Evolutionary conservation across 2,329 filamentous ascomycete genomes (phyloP).

Genomic region (Trichoderma aggressivum): DNA sequence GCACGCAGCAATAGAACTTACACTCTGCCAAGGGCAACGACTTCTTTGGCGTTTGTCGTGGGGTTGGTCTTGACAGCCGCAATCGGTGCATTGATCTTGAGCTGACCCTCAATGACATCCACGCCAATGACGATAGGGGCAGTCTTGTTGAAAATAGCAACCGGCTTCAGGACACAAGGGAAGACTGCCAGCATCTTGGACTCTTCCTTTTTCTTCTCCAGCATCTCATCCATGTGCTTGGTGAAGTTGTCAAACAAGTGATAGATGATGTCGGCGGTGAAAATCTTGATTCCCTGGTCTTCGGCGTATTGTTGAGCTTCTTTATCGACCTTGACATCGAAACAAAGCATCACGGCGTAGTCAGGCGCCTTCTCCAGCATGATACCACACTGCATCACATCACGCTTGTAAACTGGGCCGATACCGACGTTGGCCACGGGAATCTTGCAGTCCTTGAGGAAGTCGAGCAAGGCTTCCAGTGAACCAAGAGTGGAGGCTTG

Average conservation of each 20-base stretch:
- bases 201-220: slow-evolving; percentile 93
- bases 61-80: slow-evolving; percentile 80
- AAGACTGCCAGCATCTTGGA: slow-evolving; percentile 94
- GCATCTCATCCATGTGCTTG: slow-evolving; percentile 83
- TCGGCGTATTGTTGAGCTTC: slow-evolving; percentile 89
- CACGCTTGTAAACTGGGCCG: slow-evolving; percentile 95
- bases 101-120: slow-evolving; percentile 86
- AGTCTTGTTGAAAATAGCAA: slow-evolving; percentile 98
- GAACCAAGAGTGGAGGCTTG: slow-evolving; percentile 97
- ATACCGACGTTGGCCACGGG: slow-evolving; percentile 97
- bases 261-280: slow-evolving; percentile 98
- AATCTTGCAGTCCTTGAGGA: slow-evolving; percentile 93
- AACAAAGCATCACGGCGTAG: slow-evolving; percentile 98
- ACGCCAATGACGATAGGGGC: slow-evolving; percentile 92
- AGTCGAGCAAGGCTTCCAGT: slow-evolving; percentile 91
- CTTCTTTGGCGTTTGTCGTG: slow-evolving; percentile 75
- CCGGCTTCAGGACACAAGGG: slow-evolving; percentile 84
- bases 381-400: slow-evolving; percentile 90
- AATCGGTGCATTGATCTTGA: slow-evolving; percentile 85
- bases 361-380: slow-evolving; percentile 97
- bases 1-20: slow-evolving; percentile 50
- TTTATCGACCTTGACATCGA: slow-evolving; percentile 99
- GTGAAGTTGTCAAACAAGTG: slow-evolving; percentile 97
- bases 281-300: slow-evolving; percentile 93
- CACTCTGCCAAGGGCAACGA: slow-evolving; percentile 87